Evolutionary conservation across 2,329 filamentous ascomycete genomes (phyloP).

Genomic region (Neophaeococcomyces mojaviensis): DNA sequence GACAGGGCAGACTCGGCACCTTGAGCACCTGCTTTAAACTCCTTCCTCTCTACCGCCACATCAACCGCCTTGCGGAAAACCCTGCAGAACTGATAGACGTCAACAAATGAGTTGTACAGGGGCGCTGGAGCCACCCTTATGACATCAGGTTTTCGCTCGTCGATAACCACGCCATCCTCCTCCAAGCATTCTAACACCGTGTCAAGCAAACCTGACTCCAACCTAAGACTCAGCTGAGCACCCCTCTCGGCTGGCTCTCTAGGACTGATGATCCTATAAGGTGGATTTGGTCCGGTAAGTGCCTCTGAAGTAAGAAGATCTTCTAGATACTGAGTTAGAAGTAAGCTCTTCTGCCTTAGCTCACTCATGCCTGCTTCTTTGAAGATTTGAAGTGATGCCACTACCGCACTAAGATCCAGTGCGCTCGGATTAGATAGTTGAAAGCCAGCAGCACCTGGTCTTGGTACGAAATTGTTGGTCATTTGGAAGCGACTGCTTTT

Average conservation of each 20-base stretch:
- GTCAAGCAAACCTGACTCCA: conserved; percentile 65
- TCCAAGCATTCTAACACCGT: conserved; percentile 56
- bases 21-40: too few relatives aligned
- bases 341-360: conserved; percentile 63
- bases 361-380: conserved; percentile 60
- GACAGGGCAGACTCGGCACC: too few relatives aligned
- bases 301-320: conserved; percentile 44
- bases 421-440: conserved; percentile 80
- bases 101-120: conserved; percentile 72
- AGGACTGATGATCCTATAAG: conserved; percentile 63
- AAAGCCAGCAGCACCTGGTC: conserved; percentile 69
- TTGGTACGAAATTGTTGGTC: conserved; percentile 72
- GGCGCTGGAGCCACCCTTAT: conserved; percentile 77
- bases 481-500: conserved; percentile 72
- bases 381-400: conserved; percentile 67
- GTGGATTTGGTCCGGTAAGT: conserved; percentile 20
- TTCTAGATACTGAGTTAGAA: conserved; percentile 71
- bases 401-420: conserved; percentile 67
- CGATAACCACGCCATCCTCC: conserved; percentile 63
- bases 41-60: conserved; percentile 4
- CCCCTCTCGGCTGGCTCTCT: conserved; percentile 60
- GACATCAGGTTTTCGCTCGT: conserved; percentile 79
- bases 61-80: conserved; percentile 4
- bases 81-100: conserved; percentile 55
- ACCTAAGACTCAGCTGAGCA: conserved; percentile 68